Conservation (phyloP, 2,329 filamentous ascomycete species). For the Exserohilum rostratum region DNA sequence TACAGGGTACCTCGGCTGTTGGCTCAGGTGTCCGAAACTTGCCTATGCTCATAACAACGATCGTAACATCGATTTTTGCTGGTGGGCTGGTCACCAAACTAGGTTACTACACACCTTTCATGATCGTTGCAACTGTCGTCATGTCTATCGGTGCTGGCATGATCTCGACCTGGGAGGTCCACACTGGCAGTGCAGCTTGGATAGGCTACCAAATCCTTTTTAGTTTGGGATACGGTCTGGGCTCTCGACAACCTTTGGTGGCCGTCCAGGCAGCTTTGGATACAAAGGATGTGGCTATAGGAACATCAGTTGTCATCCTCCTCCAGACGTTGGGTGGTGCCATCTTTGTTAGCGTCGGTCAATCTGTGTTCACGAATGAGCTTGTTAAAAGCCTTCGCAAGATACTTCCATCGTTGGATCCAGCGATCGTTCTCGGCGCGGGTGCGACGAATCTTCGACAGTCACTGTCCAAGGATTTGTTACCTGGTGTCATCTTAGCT, state of each 20-base stretch:
- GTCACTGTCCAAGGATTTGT: background rate
- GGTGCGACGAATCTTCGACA: background rate
- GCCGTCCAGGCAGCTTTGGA: conserved; percentile 48
- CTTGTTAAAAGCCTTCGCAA: conserved; percentile 6
- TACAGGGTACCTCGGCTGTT: conserved; percentile 18
- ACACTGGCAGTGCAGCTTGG: conserved; percentile 29
- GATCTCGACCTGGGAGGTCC: conserved; percentile 43
- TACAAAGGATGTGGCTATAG: conserved; percentile 40
- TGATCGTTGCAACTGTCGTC: conserved; percentile 34
- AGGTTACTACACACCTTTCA: conserved; percentile 53
- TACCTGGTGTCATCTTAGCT: background rate
- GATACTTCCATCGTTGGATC: background rate
- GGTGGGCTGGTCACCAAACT: conserved; percentile 43
- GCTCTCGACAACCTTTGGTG: conserved; percentile 49
- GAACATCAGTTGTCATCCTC: conserved; percentile 46
- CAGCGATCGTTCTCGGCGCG: background rate
- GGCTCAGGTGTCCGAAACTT: conserved; percentile 21
- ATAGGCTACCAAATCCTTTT: conserved; percentile 32
- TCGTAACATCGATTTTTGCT: conserved; percentile 20
- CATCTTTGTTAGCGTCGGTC: conserved; percentile 51
- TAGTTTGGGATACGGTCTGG: conserved; percentile 47
- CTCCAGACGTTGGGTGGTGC: conserved; percentile 52
- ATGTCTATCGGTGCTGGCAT: conserved; percentile 41
- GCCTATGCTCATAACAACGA: conserved; percentile 16
- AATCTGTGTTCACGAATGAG: conserved; percentile 39